Percentiles rank a stretch among this genome's conserved stretches.
phyloP scores from a whole-genome alignment of 2,329 filamentous ascomycete genomes.

The Didymella pinodella region DNA sequence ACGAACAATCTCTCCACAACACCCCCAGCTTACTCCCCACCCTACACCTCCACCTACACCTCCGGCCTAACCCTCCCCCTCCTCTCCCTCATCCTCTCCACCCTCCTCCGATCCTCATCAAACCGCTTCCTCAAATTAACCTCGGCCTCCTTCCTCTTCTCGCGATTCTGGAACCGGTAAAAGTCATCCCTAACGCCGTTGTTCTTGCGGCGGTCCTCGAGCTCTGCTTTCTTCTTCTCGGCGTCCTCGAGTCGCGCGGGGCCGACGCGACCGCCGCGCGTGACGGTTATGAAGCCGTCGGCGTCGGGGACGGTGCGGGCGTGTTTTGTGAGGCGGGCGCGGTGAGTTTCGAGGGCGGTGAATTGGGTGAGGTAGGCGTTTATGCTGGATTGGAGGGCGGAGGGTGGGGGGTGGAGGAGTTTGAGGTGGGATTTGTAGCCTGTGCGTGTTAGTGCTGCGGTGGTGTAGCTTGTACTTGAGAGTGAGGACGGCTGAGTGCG shows the following conservation, averaged over 20 bases:
- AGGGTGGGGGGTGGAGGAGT: constrained; percentile 73
- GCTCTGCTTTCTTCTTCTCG: constrained; percentile 63
- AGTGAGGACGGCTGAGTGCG: neutral
- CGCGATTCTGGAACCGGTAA: constrained; percentile 83
- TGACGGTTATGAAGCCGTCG: constrained; percentile 94
- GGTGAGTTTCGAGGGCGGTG: constrained; percentile 69
- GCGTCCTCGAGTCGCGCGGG: constrained; percentile 75
- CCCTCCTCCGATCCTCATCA: constrained; percentile 76
- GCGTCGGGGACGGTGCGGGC: constrained; percentile 84
- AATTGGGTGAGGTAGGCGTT: constrained; percentile 90
- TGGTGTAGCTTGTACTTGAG: neutral
- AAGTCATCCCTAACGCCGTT: constrained; percentile 70
- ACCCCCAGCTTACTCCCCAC: too few species aligned
- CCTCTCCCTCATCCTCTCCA: constrained; percentile 74
- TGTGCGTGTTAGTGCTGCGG: constrained; percentile 45
- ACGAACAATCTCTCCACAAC: too few species aligned
- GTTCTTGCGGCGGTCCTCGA: constrained; percentile 64
- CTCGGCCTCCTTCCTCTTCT: constrained; percentile 80
- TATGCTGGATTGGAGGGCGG: constrained; percentile 73
- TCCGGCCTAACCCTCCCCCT: constrained; percentile 52
- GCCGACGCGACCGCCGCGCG: constrained; percentile 73
- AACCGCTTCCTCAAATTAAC: constrained; percentile 74
- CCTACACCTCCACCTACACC: constrained; percentile 36
- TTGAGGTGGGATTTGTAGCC: constrained; percentile 70
- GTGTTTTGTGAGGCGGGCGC: constrained; percentile 67